Percentiles rank a stretch among this genome's conserved stretches.
phyloP scores from a whole-genome alignment of 352 stramenopile species.

The Phytophthora cryptogea region DNA sequence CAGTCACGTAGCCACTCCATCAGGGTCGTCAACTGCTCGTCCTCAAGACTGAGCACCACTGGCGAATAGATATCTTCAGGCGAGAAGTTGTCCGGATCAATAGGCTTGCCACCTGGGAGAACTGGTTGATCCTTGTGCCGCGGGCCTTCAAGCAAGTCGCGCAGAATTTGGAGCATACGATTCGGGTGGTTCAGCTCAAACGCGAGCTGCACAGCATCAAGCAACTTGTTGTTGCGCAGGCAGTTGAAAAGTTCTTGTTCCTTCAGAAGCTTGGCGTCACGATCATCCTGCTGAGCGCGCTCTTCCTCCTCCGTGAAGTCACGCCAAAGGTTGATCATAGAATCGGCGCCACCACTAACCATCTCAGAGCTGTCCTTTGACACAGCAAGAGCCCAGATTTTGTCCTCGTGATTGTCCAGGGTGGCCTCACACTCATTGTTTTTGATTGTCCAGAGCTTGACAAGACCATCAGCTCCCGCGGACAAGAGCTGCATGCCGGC shows the following conservation, averaged over 20 bases:
- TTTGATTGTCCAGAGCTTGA: constrained; percentile 99
- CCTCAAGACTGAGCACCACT: constrained; percentile 75
- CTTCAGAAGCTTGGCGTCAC: constrained; percentile 93
- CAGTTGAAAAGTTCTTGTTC: constrained; percentile 96
- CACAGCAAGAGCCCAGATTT: constrained; percentile 96
- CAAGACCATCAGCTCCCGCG: constrained; percentile 94
- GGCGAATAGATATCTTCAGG: constrained; percentile 66
- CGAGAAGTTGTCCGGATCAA: constrained; percentile 59
- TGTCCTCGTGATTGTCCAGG: constrained; percentile 96
- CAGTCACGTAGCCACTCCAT: constrained; percentile 96
- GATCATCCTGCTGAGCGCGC: constrained; percentile 71
- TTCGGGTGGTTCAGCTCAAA: constrained; percentile 94
- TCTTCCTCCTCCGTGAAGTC: constrained; percentile 95
- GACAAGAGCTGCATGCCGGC: constrained; percentile 95
- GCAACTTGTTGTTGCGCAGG: constrained; percentile 91
- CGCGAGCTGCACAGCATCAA: constrained; percentile 82
- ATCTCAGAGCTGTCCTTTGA: constrained; percentile 90
- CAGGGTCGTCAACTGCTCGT: constrained; percentile 89
- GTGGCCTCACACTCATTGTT: constrained; percentile 98
- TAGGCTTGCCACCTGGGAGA: constrained; percentile 37
- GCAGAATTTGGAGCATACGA: constrained; percentile 92
- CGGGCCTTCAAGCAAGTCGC: constrained; percentile 78
- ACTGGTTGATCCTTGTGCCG: constrained; percentile 65
- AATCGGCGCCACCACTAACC: constrained; percentile 95
- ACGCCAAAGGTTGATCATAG: constrained; percentile 93